Base-by-base conservation (phyloP, 2,329 filamentous ascomycete genomes). In the Calonectria pseudoturangicola region DNA sequence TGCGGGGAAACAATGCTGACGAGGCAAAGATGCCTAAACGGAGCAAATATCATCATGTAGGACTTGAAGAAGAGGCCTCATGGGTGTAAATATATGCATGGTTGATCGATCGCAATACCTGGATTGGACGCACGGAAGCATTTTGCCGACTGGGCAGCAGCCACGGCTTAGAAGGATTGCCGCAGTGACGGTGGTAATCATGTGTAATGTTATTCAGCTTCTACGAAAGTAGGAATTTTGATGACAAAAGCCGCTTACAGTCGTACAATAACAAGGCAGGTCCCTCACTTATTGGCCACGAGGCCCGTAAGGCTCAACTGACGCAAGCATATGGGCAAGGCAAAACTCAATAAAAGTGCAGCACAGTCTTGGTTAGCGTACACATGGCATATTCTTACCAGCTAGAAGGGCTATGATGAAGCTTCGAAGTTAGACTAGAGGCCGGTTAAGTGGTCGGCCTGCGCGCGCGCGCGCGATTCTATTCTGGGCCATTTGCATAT, bases 181-280 rank as follows among this genome's bases (percentile, higher is more conserved):
- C 2, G 2, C 28, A 16, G 13, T 18, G 41, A 18, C 36, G 28
- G 18, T 27, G 25, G 48, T 47, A 33, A 41, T 63, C 39, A 47
- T 63, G 39, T 10, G 25, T 33, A 12, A 18, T 33, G 16, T 2
- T 15, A 21, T 12, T 25, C 58, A 45, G 39, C 7, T 41, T 39
- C 15, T 25, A 36, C 54, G 6, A 15, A 62, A 43, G 16, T 21
- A 18, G 18, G 58, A 39, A 25, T 30, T 15, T n/a, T 30, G 58
- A 30, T 62, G 39, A 63, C 41, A 33, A 33, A 45, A 28, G 10
- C 58, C 58, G 58, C 58, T 63, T 63, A 63, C 58, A 41, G 6
- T n/a, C 9, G 39, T 27, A 13, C 25, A 15, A 39, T 25, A 30
- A 15, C 3, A 15, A 25, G 25, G 27, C 28, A 28, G 10, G 21